Base-by-base conservation (phyloP, 345 rosid genomes). In the Capsella bursapastoris region DNA sequence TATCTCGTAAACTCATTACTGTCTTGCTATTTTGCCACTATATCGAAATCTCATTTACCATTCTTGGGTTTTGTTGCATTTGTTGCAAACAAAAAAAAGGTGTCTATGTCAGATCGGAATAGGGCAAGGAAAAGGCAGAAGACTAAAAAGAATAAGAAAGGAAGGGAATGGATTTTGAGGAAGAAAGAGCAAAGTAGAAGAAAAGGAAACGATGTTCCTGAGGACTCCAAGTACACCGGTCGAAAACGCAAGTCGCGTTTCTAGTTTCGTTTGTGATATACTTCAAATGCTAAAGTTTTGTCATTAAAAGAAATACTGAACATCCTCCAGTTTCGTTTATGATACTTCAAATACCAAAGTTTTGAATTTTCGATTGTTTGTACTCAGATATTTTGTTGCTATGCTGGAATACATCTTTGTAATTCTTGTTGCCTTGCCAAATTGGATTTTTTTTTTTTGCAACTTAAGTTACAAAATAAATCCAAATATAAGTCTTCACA, bases 181-280 rank as follows among this genome's bases (percentile, higher is more conserved):
- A 95, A 92, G 88, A 95, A 92, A 76, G 91, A 90, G 31, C 97
- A 95, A 66, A 83, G 86, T 87, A 84, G 98, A 79, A 84, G 81
- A 40, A 95, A 92, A 73, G 99, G 98, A 63, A 83, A 83, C 69
- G 72, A 2, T 22, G 97, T 95, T 66, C 98, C 96, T 66, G 82
- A 71, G 0, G 96, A 95, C 73, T 80, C 97, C 13, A 95, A 81
- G 71, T 92, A 86, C 84, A 95, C 97, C 1, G 96, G 83, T 31
- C 76, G 96, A 70, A 92, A 95, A 81, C 85, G 96, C 55, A 95
- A 92, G 81, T 57, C 90, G 66, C 82, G 80, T 72, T 92, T 95
- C 81, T 92, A 82, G 88, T 57, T 37, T 34, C 59, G 0, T 2
- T 44, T 68, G 25, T 18, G 12, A 45, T 40, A 15, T n/a, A 34